Base-by-base conservation (phyloP, 441 rosid species). In the Populus trichocarpa region DNA sequence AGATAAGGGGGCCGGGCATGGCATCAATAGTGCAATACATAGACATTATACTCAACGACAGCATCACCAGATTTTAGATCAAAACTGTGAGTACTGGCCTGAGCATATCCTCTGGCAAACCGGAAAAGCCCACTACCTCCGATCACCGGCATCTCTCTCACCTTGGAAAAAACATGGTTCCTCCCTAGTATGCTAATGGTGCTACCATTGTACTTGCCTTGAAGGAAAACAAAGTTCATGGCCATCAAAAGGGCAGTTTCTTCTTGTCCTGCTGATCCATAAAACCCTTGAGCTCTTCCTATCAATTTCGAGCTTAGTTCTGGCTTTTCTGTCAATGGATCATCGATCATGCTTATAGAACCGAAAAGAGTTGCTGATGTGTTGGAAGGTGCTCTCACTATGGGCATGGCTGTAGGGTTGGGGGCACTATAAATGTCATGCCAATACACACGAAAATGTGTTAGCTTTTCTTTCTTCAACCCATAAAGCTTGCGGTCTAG, bases 41-140 rank as follows among this genome's bases (percentile, higher is more conserved):
- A 86, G 67, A 86, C 81, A 75, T 80, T 81, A 42, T 92, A 92
- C 86, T 89, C 85, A 25, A 89, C 84, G 3, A 71, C 78, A 33
- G 94, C 97, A 80, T 90, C 88, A 18, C 89, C 88, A 0, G 84
- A 78, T 4, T 74, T 75, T 10, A 12, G 0, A 75, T 87, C 77
- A 2, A 88, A 1, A 74, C 70, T 73, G 46, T 84, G 78, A 18
- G 93, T 92, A 71, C 78, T 83, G 4, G 86, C 89, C 76, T 85
- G 80, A 20, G 84, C 94, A 75, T 88, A 92, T 0, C 97, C 94
- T 73, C 92, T 77, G 5, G 92, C 92, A 68, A 90, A 89, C 67
- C 90, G 86, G 84, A 90, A 92, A 50, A 87, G 83, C 8, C 94
- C 97, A 33, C 93, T 89, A 50, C 97, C 97, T 71, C 94, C 97